These are phyloP conservation scores for Isabelozyma heimii DNA, from an alignment of 805 yeast species.

Conservation along the genomic window DNA sequence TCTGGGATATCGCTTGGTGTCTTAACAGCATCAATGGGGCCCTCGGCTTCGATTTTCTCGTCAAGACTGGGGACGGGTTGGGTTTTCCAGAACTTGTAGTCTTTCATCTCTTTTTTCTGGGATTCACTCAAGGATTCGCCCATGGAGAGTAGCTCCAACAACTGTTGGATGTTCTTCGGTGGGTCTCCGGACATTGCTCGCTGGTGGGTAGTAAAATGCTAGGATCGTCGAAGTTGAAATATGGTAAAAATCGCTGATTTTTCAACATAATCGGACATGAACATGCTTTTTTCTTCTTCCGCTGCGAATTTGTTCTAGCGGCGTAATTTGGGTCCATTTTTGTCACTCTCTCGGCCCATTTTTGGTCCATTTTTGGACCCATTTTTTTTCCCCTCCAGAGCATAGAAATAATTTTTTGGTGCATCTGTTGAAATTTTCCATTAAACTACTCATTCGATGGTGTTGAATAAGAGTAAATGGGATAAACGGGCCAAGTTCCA, in stretches of 20 bases:
- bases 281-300: too few relatives aligned
- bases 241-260: too few relatives aligned
- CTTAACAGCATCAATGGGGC: constrained; percentile 72
- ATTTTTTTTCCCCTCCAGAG: too few relatives aligned
- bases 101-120: constrained; percentile 73
- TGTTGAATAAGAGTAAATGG: constrained; percentile 42
- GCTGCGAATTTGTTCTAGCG: too few relatives aligned
- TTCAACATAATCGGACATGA: too few relatives aligned
- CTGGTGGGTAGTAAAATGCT: too few relatives aligned
- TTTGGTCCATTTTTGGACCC: too few relatives aligned
- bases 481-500: constrained; percentile 40
- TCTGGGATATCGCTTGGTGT: constrained; percentile 70
- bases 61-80: constrained; percentile 88
- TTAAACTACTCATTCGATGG: constrained; percentile 22
- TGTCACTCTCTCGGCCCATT: too few relatives aligned
- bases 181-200: constrained; percentile 1
- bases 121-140: constrained; percentile 54
- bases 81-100: constrained; percentile 95
- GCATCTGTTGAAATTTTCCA: constrained; percentile 6
- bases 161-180: constrained; percentile 52
- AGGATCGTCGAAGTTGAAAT: too few relatives aligned
- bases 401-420: too few relatives aligned
- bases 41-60: constrained; percentile 64
- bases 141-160: constrained; percentile 52
- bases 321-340: too few relatives aligned